A percentile compares a stretch with the other conserved stretches of the same genome.
Evolutionary conservation across 2,329 filamentous ascomycete genomes (phyloP).

Genomic region (Cordyceps pruinosa): DNA sequence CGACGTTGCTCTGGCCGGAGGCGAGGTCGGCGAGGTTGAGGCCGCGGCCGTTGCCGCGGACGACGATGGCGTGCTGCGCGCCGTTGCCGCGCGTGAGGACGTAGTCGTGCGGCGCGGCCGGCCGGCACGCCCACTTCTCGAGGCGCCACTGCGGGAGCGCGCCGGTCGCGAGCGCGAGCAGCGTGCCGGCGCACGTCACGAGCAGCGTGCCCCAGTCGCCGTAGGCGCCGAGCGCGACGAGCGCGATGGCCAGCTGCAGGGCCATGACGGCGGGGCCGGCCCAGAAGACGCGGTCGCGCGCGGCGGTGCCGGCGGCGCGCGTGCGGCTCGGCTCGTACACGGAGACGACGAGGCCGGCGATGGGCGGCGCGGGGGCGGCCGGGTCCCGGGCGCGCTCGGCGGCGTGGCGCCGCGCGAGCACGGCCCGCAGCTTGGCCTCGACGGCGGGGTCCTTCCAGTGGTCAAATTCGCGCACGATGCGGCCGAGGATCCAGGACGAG

Average conservation of each 20-base stretch:
- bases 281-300: background rate
- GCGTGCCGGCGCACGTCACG: background rate
- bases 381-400: background rate
- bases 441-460: background rate
- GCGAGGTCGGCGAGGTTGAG: slow-evolving; percentile 37
- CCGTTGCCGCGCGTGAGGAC: slow-evolving; percentile 24
- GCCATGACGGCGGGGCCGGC: background rate
- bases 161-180: background rate
- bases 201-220: background rate
- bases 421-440: no score
- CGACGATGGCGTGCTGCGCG: slow-evolving; percentile 31
- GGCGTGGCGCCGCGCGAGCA: background rate
- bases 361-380: no score
- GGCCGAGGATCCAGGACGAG: slow-evolving; percentile 35
- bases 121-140: background rate
- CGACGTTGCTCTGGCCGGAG: slow-evolving; percentile 16
- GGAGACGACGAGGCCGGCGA: background rate
- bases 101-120: background rate
- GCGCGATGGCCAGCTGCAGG: background rate
- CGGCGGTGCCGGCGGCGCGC: background rate
- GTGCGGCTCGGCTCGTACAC: background rate
- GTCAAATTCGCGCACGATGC: slow-evolving; percentile 33
- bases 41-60: slow-evolving; percentile 26
- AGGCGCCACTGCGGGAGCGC: background rate
- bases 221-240: background rate